Evolutionary conservation across 352 stramenopile genomes (phyloP), one percentile per base, ranked within the genome.

Genomic region (Thalassiosira tumida): DNA sequence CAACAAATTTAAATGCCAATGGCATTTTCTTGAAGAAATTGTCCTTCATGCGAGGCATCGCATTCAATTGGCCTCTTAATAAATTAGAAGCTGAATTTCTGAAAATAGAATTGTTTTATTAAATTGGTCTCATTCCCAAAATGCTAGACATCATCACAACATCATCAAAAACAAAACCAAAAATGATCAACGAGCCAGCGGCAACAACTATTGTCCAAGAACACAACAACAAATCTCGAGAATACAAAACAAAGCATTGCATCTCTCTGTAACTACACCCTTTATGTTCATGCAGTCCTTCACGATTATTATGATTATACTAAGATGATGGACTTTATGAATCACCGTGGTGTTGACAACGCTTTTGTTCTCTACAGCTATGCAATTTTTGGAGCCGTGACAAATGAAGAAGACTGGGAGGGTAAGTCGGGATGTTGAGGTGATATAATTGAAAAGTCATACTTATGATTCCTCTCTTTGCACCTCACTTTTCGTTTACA

Each of bases 291-390:
- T 88, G 84, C 78, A 24, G 88, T 96, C 38, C 78, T 91, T 69
- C 86, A 96, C 78, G 87, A 95, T 76, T 95, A 96, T 80, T 78
- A 84, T 31, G 40, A 96, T 24, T 96, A 96, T 33, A 47, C 26
- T 7, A 87, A 93, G 43, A 90, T 95, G 43, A 50, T 94, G 14
- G 51, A 93, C 29, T 96, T 92, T 41, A 96, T 96, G 94, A 69
- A 84, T 82, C 21, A 91, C 14, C 62, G 94, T 74, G 93, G 93
- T 41, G 88, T 95, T 54, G 94, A 96, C 73, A 96, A 96, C 50
- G 69, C 91, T 26, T 96, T 96, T 64, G 94, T 96, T 64, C 82
- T 96, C 10, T 95, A 94, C 65, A 86, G 74, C 21, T 96, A 87
- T 80, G 93, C 93, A 21, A 94, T 95, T 69, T 96, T 96, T 86